phyloP scores from a whole-genome alignment of 805 yeast genomes.

The Metschnikowia matae region DNA sequence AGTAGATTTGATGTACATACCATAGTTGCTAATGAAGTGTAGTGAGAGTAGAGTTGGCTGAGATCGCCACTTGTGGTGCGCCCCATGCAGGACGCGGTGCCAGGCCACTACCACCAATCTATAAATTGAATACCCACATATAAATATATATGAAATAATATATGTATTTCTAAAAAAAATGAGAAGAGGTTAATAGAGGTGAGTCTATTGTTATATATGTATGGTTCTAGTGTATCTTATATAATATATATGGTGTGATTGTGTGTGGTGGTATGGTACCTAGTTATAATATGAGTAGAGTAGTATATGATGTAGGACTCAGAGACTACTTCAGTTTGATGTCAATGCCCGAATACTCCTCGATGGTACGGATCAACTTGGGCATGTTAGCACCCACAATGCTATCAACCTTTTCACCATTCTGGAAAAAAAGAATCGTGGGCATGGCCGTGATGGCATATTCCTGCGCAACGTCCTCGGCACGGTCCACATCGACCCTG shows the following conservation, averaged over 20 bases:
- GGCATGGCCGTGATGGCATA: conserved; percentile 74
- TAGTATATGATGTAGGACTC: not conserved
- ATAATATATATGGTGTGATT: too few relatives aligned
- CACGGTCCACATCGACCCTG: conserved; percentile 68
- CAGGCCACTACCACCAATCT: not conserved
- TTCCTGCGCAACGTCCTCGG: conserved; percentile 54
- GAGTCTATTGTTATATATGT: too few relatives aligned
- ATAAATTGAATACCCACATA: too few relatives aligned
- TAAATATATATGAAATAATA: too few relatives aligned
- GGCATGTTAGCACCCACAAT: conserved; percentile 64
- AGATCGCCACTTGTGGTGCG: conserved; percentile 16
- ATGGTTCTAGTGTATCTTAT: too few relatives aligned
- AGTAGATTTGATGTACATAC: conserved; percentile 5
- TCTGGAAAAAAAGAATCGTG: conserved; percentile 59
- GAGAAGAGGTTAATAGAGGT: too few relatives aligned
- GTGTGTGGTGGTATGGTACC: too few relatives aligned
- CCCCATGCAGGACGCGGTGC: not conserved
- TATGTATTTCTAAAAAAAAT: too few relatives aligned
- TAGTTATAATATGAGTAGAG: too few relatives aligned
- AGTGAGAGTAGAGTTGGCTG: conserved; percentile 4
- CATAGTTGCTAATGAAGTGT: conserved; percentile 8
- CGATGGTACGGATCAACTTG: conserved; percentile 26
- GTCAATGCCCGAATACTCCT: conserved; percentile 28
- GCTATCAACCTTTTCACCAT: conserved; percentile 53
- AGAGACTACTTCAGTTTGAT: conserved; percentile 12